A percentile compares a stretch with the other conserved stretches of the same genome.
Evolutionary conservation across 257 asterid species (phyloP).

Genomic region (Rauvolfia tetraphylla): DNA sequence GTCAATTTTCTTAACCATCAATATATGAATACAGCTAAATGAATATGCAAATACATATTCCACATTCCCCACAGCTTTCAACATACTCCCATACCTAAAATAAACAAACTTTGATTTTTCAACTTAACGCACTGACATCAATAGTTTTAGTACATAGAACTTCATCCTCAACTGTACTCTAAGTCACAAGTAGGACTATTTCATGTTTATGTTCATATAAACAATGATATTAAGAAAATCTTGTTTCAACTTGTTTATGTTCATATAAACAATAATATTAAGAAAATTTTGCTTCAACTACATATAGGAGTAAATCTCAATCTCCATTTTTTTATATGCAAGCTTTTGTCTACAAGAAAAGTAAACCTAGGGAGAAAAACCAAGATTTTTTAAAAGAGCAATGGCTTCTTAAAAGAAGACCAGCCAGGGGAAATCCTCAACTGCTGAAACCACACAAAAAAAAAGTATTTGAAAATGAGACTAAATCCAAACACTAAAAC

Average conservation of each 20-base stretch:
- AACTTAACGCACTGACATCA: not conserved
- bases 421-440: not conserved
- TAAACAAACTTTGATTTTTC: not conserved
- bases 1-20: not conserved
- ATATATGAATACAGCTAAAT: not conserved
- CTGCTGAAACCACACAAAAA: not conserved
- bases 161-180: not conserved
- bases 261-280: no score
- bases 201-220: not conserved
- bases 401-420: not conserved
- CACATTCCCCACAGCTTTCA: not conserved
- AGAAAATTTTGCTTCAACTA: no score
- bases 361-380: not conserved
- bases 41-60: not conserved
- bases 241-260: no score
- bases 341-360: not conserved
- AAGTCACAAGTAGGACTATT: not conserved
- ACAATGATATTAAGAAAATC: not conserved
- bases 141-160: not conserved
- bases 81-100: not conserved
- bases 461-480: not conserved
- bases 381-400: not conserved
- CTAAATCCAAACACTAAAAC: slow-evolving; percentile 4
- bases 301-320: not conserved
- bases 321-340: not conserved